Evolutionary conservation across 805 yeast species (phyloP), one percentile per base, ranked within the genome.

Genomic region (Candida multigemmis): DNA sequence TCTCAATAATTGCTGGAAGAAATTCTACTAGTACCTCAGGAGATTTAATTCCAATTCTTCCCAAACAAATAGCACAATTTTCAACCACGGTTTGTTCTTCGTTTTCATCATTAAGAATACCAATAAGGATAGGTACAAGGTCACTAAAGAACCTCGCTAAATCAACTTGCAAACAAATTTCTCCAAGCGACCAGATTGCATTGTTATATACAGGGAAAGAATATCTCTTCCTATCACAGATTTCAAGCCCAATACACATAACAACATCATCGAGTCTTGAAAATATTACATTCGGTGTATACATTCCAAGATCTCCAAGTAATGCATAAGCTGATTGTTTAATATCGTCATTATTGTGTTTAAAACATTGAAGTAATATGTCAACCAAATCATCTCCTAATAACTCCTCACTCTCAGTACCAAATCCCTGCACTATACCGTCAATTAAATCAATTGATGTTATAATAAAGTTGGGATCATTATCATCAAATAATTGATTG

Each of bases 121-220:
- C 74, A 10, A 79, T 69, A 30, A 83, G 51, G 13, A 75, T 50
- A 22, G 60, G 64, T 34, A 76, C 59, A 36, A 80, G 51, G 34
- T 73, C 74, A 20, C 50, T 54, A n/a, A n/a, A n/a, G n/a, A n/a
- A n/a, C n/a, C n/a, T n/a, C 5, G 33, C 21, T 23, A 77, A 48
- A 42, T 68, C 78, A 10, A 74, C 75, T 22, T 55, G 56, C 35
- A 77, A 40, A 3, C 84, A 66, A 16, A 91, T 73, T 49, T 91
- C 94, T 23, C 98, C 97, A 9, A 82, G 56, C 2, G 95, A 73
- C 98, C 98, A 91, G 26, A 84, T 75, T 1, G 97, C 91, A 51
- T 91, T 91, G 53, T 82, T 83, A 41, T 77, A 77, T 2, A 81
- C 85, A 0, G 89, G 74, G 33, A 58, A 64, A 2, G 76, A 59